Evolutionary conservation across 2,329 filamentous ascomycete genomes (phyloP).

Genomic region (Incumbomyces lentus): DNA sequence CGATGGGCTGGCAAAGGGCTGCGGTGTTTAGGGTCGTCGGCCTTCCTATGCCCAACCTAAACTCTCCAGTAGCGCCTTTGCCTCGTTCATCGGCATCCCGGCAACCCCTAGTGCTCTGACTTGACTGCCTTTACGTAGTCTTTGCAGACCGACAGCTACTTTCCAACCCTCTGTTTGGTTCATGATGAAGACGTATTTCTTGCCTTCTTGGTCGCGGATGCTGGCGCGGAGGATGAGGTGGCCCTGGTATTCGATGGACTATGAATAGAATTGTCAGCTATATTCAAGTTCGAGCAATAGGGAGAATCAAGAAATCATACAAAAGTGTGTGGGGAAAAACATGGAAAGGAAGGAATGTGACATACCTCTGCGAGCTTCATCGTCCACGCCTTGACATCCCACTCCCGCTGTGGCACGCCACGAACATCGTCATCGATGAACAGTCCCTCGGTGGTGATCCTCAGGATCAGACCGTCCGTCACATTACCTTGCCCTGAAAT

Average conservation of each 20-base stretch:
- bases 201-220: constrained; percentile 49
- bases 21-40: neutral
- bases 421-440: constrained; percentile 96
- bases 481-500: constrained; percentile 74
- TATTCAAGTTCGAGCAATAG: neutral
- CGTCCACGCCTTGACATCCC: constrained; percentile 98
- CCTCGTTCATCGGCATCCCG: constrained; percentile 39
- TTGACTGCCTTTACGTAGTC: constrained; percentile 45
- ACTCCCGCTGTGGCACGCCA: constrained; percentile 85
- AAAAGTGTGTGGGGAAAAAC: neutral
- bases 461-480: constrained; percentile 83
- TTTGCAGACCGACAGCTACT: constrained; percentile 47
- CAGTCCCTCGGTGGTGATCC: constrained; percentile 84
- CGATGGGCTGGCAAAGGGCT: neutral
- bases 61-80: constrained; percentile 30
- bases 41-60: constrained; percentile 27
- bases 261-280: neutral
- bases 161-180: constrained; percentile 53
- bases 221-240: constrained; percentile 49
- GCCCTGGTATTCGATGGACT: constrained; percentile 34
- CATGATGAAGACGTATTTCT: constrained; percentile 52
- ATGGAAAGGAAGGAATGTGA: constrained; percentile 38
- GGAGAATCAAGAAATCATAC: neutral
- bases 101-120: constrained; percentile 45
- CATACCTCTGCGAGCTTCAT: constrained; percentile 86